phyloP scores from a whole-genome alignment of 106 monocot genomes.

The Xerophyta viscosa region DNA sequence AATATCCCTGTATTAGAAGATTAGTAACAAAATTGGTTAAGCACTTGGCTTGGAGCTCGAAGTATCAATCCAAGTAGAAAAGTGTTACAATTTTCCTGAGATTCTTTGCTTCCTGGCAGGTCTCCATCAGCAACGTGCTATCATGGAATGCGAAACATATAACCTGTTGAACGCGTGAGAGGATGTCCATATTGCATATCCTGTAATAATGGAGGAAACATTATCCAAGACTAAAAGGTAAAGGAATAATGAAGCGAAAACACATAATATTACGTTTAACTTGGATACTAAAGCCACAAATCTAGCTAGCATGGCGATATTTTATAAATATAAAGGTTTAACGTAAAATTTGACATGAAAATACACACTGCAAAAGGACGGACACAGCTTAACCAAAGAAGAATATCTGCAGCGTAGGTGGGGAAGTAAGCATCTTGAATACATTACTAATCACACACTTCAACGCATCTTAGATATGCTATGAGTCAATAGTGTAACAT shows the following conservation, averaged over 20 bases:
- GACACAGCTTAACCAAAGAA: background rate
- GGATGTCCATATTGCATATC: constrained; percentile 92
- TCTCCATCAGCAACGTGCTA: constrained; percentile 95
- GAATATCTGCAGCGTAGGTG: too few relatives aligned
- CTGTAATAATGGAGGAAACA: constrained; percentile 21
- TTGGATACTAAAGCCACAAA: too few relatives aligned
- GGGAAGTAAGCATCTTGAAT: too few relatives aligned
- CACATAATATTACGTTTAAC: background rate
- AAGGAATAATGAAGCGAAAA: background rate
- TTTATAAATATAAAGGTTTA: background rate
- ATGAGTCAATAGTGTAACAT: background rate
- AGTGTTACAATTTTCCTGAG: constrained; percentile 96
- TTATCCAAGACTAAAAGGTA: background rate
- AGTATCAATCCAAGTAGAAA: constrained; percentile 84
- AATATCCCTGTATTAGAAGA: too few relatives aligned
- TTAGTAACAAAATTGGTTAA: background rate
- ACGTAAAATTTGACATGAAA: background rate
- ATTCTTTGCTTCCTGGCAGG: constrained; percentile 91
- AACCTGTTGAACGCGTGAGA: constrained; percentile 93
- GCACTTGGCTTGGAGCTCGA: background rate
- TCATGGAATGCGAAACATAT: constrained; percentile 99
- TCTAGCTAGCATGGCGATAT: too few relatives aligned
- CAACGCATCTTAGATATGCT: too few relatives aligned
- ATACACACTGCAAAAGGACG: background rate
- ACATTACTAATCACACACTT: too few relatives aligned